Evolutionary conservation across 2,329 filamentous ascomycete genomes (phyloP).

Genomic region (Aspergillus sp.): DNA sequence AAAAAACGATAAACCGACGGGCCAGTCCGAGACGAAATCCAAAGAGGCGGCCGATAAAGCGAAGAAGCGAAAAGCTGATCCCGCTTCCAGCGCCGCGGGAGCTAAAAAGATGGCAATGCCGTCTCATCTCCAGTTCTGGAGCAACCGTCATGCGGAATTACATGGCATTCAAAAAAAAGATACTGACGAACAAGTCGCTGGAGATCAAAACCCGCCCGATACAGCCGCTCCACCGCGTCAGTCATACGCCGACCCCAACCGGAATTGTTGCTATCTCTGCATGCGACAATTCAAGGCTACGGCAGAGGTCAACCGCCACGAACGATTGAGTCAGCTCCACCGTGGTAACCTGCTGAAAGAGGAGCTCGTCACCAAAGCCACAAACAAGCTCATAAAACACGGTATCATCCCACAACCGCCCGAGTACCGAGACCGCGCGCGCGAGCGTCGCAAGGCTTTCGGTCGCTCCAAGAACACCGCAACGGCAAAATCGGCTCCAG

Average conservation of each 20-base stretch:
- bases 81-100: constrained; percentile 29
- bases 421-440: constrained; percentile 50
- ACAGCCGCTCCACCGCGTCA: constrained; percentile 45
- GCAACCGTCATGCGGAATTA: constrained; percentile 67
- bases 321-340: constrained; percentile 59
- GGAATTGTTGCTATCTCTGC: constrained; percentile 63
- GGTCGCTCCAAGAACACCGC: constrained; percentile 29
- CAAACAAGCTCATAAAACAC: constrained; percentile 45
- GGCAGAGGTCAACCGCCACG: constrained; percentile 59
- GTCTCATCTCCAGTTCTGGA: constrained; percentile 70
- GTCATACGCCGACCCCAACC: constrained; percentile 61
- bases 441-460: constrained; percentile 47
- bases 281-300: constrained; percentile 57
- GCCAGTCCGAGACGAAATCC: constrained; percentile 26
- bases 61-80: constrained; percentile 50
- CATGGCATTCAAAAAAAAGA: constrained; percentile 51
- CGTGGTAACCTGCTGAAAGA: constrained; percentile 55
- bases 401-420: constrained; percentile 34
- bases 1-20: constrained; percentile 21
- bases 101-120: constrained; percentile 54
- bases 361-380: constrained; percentile 43
- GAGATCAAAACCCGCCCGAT: constrained; percentile 19
- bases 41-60: constrained; percentile 44
- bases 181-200: constrained; percentile 22
- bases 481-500: constrained; percentile 20